Base-by-base conservation (phyloP, 495 filamentous ascomycete species). In the Podospora didyma region DNA sequence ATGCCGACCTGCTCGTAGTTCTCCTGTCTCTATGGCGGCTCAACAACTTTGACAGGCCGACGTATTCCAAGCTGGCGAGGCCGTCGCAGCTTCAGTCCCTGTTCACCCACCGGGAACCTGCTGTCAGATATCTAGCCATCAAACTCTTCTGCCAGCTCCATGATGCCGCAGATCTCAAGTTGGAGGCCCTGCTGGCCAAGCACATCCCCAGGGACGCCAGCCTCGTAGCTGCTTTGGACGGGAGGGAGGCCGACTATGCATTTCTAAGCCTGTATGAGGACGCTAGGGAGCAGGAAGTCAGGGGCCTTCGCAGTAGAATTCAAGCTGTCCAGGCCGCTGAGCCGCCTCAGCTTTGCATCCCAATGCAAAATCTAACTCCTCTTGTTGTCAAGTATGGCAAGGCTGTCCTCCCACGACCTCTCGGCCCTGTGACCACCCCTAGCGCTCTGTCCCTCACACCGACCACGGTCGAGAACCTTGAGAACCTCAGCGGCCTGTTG, bases 201-300 rank as follows among this genome's bases (percentile, higher is more conserved):
- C 77, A 93, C 72, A 73, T 89, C 23, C 81, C 80, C 49, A 65
- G 76, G 46, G 82, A 83, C 44, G 75, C 67, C 46, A 64, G 80
- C 19, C 78, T 94, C 24, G 60, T 78, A 57, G 90, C 85, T 2
- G 70, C 80, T 20, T 89, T 88, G 81, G 95, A 99, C 68, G 90
- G 85, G 20, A 81, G 78, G 52, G 66, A 67, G 41, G 85, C 95
- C 42, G 91, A 97, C 68, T 97, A 93, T 73, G 81, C 84, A 24
- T 93, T 96, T 68, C 75, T 97, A 46, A 83, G 83, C 39, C 68
- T 97, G 45, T 89, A 92, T 79, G 92, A 96, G 69, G 85, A 90
- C 61, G 69, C 74, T 26, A 71, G 80, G 51, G 66, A 73, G 19
- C 63, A 72, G 46, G 63, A 79, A 37, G 61, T 79, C 34, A 59